Evolutionary conservation across 805 yeast species (phyloP), one percentile per base, ranked within the genome.

Genomic region (Candida manassasensis): DNA sequence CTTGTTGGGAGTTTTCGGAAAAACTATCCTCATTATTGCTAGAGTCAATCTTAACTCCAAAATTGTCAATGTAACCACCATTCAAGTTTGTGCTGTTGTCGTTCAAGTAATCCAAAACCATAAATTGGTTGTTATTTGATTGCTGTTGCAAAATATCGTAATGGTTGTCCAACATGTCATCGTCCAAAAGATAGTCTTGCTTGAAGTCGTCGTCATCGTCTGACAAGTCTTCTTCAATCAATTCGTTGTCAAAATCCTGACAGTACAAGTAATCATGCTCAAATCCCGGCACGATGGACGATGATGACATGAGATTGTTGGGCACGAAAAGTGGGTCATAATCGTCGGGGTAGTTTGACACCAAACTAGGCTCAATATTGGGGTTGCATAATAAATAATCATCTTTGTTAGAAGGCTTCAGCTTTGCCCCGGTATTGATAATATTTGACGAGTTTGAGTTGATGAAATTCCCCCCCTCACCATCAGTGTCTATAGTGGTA

Each of bases 161-260:
- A 11, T 24, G 27, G 27, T 24, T 24, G 12, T 24, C 27, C 27
- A 24, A 24, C 12, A 24, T 11, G 12, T 24, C 27, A 14, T 24
- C 27, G 27, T 24, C 27, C 27, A 24, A 24, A 11, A 24, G 27
- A 24, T 24, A 24, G 12, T 24, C 27, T 7, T 24, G 27, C 6
- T 24, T 24, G 27, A 8, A 24, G 13, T 61, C 66, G 37, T 57
- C 59, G 31, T 59, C 67, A 40, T 55, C 63, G 25, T 64, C 67
- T 22, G 62, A 62, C 29, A 65, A 43, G 28, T 64, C 67, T 49
- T 59, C 69, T 36, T 67, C 71, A 27, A 68, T 69, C 24, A 35
- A 41, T 26, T 41, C 43, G 5, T 34, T 34, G 12, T 35, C 43
- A 19, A 53, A 55, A 36, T 53, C 60, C 37, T 50, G 27, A 24